Base-by-base conservation (phyloP, 2,329 filamentous ascomycete species). In the Fusarium sp. region DNA sequence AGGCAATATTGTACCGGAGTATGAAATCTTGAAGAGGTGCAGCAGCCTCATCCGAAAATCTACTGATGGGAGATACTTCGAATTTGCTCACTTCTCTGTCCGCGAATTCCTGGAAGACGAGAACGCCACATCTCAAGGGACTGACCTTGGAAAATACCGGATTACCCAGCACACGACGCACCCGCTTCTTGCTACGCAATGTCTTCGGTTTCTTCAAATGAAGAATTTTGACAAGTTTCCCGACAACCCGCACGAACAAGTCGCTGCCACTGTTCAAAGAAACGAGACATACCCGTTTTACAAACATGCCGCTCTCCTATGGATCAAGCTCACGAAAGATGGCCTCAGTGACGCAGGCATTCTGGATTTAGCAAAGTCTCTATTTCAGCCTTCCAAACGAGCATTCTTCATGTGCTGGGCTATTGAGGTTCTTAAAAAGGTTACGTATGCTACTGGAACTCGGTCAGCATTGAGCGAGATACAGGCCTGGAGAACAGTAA, bases 11-110 rank as follows among this genome's bases (percentile, higher is more conserved):
- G 22, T 75, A 8, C 28, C 47, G 2, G 65, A 70, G 14, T 24
- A 59, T 24, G 73, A 72, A 2, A 63, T 74, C 5, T 0, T 36
- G 3, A 44, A 38, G 2, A 45, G 55, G 6, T 75, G 74, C 4
- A 70, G 74, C 10, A 74, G 70, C 1, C 73, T 75, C 0, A 55
- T 75, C 0, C 50, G 67, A 6, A 72, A 54, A 26, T 63, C 63
- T 2, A 18, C 36, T 1, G 10, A 59, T 15, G 63, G 30, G 0
- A 6, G 3, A 0, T 18, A 22, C 26, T 56, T 76, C 9, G 74
- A 74, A 8, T 66, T 68, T 41, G 71, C 73, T 0, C 73, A 76
- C 3, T 76, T 76, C 36, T 62, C 73, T 2, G 73, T 76, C 6
- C 45, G 51, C 13, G 74, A 76, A 6, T 76, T 64, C 18, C 57